Percentiles rank a stretch among this genome's conserved stretches.
These are phyloP conservation scores for Cymbopogon citratus DNA, from an alignment of 176 grass and related monocot genomes.

Conservation along the genomic window DNA sequence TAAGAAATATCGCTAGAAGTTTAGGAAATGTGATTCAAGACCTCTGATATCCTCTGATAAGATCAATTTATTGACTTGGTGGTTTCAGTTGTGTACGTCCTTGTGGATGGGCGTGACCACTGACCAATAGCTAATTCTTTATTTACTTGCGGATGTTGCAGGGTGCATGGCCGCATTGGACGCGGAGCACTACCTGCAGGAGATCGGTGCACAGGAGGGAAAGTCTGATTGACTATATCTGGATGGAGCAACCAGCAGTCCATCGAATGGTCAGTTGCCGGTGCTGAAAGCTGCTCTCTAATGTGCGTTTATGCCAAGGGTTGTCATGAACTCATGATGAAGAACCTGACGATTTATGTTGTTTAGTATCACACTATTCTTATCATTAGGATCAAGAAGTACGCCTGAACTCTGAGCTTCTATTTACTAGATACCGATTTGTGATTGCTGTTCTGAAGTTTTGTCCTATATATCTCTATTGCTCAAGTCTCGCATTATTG, in stretches of 20 bases:
- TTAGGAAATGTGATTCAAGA: not conserved
- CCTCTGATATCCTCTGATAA: not conserved
- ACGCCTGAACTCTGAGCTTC: not conserved
- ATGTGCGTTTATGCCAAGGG: slow-evolving; percentile 11
- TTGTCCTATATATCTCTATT: not conserved
- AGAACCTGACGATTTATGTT: not conserved
- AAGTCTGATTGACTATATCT: slow-evolving; percentile 58
- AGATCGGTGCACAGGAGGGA: slow-evolving; percentile 58
- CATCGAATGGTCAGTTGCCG: not conserved
- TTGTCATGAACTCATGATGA: not conserved
- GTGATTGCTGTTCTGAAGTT: not conserved
- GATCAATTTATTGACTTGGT: not conserved
- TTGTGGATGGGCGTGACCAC: not conserved
- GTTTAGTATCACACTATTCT: not conserved
- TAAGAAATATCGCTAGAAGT: not conserved
- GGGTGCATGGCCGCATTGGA: slow-evolving; percentile 94
- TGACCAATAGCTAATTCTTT: not conserved
- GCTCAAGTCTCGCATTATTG: not conserved
- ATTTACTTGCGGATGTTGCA: slow-evolving; percentile 11
- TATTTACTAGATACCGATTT: not conserved
- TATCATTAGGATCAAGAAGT: not conserved
- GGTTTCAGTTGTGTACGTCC: not conserved
- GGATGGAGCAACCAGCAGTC: not conserved
- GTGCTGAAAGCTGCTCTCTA: slow-evolving; percentile 39
- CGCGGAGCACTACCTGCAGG: slow-evolving; percentile 91